Evolutionary conservation across 225 moss, liverwort and hornwort genomes (phyloP).

Genomic region (Marchantia paleacea): DNA sequence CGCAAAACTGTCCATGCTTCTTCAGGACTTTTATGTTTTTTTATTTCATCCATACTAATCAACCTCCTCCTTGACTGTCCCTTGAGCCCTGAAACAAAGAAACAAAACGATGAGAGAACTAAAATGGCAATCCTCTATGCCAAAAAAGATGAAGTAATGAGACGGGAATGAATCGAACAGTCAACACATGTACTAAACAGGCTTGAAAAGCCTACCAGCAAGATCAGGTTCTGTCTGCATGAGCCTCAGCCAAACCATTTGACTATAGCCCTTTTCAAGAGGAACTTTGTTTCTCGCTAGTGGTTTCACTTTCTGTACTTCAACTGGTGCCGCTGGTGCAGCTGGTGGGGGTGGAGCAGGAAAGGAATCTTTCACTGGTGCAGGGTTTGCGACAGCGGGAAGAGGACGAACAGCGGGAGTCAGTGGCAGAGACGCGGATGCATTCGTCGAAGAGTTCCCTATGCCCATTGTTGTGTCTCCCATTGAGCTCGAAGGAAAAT

Average conservation of each 20-base stretch:
- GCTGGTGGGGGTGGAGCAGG: constrained; percentile 9
- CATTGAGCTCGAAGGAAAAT: constrained; percentile 14
- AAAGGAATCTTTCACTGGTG: constrained; percentile 7
- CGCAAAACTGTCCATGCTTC: constrained; percentile 96
- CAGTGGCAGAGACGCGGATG: constrained; percentile 28
- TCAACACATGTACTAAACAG: background rate
- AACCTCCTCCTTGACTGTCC: constrained; percentile 73
- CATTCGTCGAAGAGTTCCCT: constrained; percentile 19
- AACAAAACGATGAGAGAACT: background rate
- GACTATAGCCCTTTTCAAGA: constrained; percentile 96
- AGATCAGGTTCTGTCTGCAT: constrained; percentile 81
- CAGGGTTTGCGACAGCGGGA: background rate
- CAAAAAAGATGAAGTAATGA: no score
- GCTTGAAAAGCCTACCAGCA: constrained; percentile 50
- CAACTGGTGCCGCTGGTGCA: constrained; percentile 6
- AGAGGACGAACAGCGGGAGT: constrained; percentile 24
- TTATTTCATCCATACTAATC: constrained; percentile 84
- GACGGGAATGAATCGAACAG: background rate
- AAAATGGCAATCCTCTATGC: no score
- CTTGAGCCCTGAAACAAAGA: constrained; percentile 62
- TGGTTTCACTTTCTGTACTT: constrained; percentile 46
- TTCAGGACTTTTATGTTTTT: constrained; percentile 69
- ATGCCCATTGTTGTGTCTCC: background rate
- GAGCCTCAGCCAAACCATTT: constrained; percentile 95
- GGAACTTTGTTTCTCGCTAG: constrained; percentile 68